Conservation (phyloP, 73 alveolate species). For the Paramecium bursaria region DNA sequence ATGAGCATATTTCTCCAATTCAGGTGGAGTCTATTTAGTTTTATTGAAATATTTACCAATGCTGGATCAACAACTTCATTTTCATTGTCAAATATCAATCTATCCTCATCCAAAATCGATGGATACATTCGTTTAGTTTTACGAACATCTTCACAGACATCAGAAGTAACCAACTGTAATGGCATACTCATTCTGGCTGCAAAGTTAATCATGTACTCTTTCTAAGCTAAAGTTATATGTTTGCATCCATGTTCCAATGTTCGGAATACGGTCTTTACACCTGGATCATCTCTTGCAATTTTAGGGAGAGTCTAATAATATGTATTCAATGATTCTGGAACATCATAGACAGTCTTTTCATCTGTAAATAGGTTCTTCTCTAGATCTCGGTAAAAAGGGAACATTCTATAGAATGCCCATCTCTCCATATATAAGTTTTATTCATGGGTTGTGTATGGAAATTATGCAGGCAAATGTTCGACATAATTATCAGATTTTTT, state of each 20-base stretch:
- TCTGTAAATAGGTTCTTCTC: background rate
- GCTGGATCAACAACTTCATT: slow-evolving; percentile 52
- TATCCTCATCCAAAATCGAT: slow-evolving; percentile 35
- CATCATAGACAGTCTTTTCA: background rate
- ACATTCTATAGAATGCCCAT: slow-evolving; percentile 46
- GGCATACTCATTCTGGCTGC: slow-evolving; percentile 21
- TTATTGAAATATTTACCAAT: background rate
- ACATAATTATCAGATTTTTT: background rate
- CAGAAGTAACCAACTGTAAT: background rate
- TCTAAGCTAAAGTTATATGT: slow-evolving; percentile 11
- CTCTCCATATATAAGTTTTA: slow-evolving; percentile 16
- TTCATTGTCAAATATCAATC: slow-evolving; percentile 41
- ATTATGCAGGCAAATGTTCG: background rate
- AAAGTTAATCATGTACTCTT: slow-evolving; percentile 7
- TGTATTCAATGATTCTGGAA: slow-evolving; percentile 21
- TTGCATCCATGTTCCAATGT: slow-evolving; percentile 18
- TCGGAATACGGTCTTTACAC: slow-evolving; percentile 41
- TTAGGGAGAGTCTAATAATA: slow-evolving; percentile 43
- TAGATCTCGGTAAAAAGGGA: background rate
- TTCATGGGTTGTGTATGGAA: background rate
- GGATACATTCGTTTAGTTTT: background rate
- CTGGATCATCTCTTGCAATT: slow-evolving; percentile 28
- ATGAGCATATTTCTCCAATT: too few species aligned
- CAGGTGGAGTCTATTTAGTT: slow-evolving; percentile 3
- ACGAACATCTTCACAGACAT: background rate